These are phyloP conservation scores for Yamadazyma mexicana DNA, from an alignment of 1,139 yeast genomes.

Conservation along the genomic window DNA sequence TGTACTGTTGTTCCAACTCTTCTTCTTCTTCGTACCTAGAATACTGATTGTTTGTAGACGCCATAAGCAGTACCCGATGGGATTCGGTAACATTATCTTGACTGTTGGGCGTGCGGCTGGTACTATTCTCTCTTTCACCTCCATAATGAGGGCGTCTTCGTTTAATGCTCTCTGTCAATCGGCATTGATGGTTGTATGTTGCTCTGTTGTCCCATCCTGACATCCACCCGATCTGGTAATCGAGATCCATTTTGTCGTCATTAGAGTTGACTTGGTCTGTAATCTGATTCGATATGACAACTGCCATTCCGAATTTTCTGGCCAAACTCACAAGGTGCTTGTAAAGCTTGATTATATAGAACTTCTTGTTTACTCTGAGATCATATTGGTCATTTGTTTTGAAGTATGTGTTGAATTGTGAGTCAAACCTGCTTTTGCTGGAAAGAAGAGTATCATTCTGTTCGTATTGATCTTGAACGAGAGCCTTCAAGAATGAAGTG, in stretches of 20 bases:
- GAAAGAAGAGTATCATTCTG: conserved; percentile 14
- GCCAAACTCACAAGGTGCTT: conserved; percentile 55
- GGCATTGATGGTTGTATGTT: conserved; percentile 20
- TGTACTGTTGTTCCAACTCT: conserved; percentile 3
- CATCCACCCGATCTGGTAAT: conserved; percentile 71
- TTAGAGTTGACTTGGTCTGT: conserved; percentile 45
- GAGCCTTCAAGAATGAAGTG: conserved; percentile 25
- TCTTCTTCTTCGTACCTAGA: too few species aligned
- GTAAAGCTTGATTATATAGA: conserved; percentile 47
- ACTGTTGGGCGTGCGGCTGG: too few species aligned
- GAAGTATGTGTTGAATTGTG: conserved; percentile 27
- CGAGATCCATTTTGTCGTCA: conserved; percentile 48
- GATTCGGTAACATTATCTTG: too few species aligned
- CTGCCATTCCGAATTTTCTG: conserved; percentile 48
- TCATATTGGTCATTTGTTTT: conserved; percentile 29
- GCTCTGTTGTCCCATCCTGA: conserved; percentile 69
- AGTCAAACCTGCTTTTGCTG: conserved; percentile 27
- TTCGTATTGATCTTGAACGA: conserved; percentile 24
- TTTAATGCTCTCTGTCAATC: not conserved
- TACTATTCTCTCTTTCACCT: too few species aligned
- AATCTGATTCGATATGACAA: conserved; percentile 81
- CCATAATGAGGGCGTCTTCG: not conserved
- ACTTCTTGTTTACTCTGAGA: conserved; percentile 33
- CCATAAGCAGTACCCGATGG: too few species aligned
- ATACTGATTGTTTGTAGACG: too few species aligned